Base-by-base conservation (phyloP, 306 rosid species). In the Pyrus bretschneideri region DNA sequence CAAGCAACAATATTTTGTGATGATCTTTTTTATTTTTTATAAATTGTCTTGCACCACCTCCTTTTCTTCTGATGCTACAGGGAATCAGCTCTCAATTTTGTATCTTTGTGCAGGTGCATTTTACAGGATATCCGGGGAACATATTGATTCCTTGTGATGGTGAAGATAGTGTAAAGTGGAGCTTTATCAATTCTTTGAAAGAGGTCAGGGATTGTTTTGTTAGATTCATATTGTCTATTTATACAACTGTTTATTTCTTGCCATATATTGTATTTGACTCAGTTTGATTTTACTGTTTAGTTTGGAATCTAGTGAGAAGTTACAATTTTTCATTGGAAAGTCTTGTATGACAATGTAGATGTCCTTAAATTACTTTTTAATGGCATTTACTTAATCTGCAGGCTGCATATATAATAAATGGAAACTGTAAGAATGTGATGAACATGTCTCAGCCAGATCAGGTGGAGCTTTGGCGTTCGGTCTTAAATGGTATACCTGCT, bases 381-480 rank as follows among this genome's bases (percentile, higher is more conserved):
- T 73, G 44, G 40, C 70, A n/a, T 33, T 62, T 80, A 45, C 71
- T 76, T 59, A 80, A 66, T 46, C 66, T 69, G 80, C 84, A 95
- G 99, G 97, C 99, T 63, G 89, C 97, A 62, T 92, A 95, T 86
- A 87, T 95, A 55, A 87, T 90, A 66, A 80, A 81, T 81, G 97
- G 99, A 59, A 95, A 88, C 82, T 85, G 93, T 87, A 95, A 95
- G 88, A 92, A 91, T 89, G 86, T 95, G 44, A 95, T 95, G 99
- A 95, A 91, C 90, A 90, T 95, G 96, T 92, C 99, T 72, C 97
- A 95, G 82, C 77, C 92, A 82, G 99, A 95, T 87, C 97, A 92
- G 80, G 86, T 83, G 90, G 99, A 92, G 81, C 96, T 95, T 67
- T 95, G 99, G 99, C 88, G 81, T 73, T 87, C 96, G 23, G 93